Evolutionary conservation across 148 eudicot genomes (phyloP).

Genomic region (Fagopyrum homotropicum): DNA sequence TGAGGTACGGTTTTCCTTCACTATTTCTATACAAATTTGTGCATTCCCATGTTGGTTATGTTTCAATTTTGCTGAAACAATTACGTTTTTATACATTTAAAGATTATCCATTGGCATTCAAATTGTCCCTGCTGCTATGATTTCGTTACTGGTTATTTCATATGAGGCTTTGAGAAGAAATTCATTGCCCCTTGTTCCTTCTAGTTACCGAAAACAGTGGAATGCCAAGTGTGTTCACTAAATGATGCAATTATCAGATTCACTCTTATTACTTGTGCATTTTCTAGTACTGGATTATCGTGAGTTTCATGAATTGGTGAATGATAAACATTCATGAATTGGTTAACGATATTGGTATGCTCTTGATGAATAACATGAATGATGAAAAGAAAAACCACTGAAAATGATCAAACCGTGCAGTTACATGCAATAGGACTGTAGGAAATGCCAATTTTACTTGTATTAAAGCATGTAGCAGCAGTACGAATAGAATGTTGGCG

Average conservation of each 20-base stretch:
- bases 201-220: background rate
- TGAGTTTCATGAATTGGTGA: background rate
- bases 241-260: background rate
- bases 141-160: background rate
- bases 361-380: background rate
- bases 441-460: background rate
- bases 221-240: background rate
- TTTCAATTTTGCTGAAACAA: background rate
- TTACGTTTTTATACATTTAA: background rate
- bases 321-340: no score
- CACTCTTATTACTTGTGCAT: background rate
- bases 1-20: slow-evolving; percentile 35
- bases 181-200: background rate
- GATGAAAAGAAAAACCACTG: background rate
- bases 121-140: background rate
- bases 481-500: background rate
- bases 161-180: background rate
- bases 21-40: background rate
- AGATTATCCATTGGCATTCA: background rate
- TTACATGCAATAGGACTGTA: background rate
- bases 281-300: background rate
- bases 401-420: background rate
- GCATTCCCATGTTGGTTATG: background rate
- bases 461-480: background rate
- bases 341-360: background rate